Evolutionary conservation across 2,329 filamentous ascomycete genomes (phyloP).

Genomic region (Cryoendolithus antarcticus): DNA sequence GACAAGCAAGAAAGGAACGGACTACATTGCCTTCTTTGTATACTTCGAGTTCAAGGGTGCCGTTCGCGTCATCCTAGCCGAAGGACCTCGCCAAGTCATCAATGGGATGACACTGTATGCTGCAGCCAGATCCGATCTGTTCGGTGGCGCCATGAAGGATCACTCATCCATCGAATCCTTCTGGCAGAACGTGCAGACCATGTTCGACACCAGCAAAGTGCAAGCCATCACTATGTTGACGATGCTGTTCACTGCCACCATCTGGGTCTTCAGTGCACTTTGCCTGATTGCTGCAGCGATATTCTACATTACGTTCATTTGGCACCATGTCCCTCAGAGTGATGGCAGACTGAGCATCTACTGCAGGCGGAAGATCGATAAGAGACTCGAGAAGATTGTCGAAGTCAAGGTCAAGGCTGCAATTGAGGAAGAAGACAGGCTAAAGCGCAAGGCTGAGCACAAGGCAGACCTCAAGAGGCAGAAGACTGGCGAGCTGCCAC

Average conservation of each 20-base stretch:
- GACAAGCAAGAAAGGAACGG: constrained; percentile 78
- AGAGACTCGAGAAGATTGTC: constrained; percentile 71
- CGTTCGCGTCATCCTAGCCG: constrained; percentile 78
- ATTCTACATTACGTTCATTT: constrained; percentile 80
- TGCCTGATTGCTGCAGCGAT: constrained; percentile 59
- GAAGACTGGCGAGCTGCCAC: constrained; percentile 13
- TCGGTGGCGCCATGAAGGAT: constrained; percentile 44
- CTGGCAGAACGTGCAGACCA: constrained; percentile 64
- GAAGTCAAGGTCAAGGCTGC: constrained; percentile 79
- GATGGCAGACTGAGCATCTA: constrained; percentile 75
- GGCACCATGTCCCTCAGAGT: constrained; percentile 73
- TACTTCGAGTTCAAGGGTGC: constrained; percentile 79
- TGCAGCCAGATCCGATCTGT: constrained; percentile 59
- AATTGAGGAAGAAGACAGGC: constrained; percentile 58
- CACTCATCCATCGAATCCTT: constrained; percentile 59
- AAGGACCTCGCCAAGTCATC: constrained; percentile 81
- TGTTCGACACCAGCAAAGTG: constrained; percentile 61
- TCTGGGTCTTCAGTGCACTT: constrained; percentile 76
- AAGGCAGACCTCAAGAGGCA: constrained; percentile 39
- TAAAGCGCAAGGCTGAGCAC: constrained; percentile 42
- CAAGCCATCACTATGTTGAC: constrained; percentile 74
- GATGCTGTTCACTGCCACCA: constrained; percentile 83
- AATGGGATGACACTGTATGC: constrained; percentile 83
- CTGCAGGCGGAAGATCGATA: constrained; percentile 85
- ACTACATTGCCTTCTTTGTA: constrained; percentile 82